Conservation (phyloP, 2,329 filamentous ascomycete species). For the Pseudonectria buxi region DNA sequence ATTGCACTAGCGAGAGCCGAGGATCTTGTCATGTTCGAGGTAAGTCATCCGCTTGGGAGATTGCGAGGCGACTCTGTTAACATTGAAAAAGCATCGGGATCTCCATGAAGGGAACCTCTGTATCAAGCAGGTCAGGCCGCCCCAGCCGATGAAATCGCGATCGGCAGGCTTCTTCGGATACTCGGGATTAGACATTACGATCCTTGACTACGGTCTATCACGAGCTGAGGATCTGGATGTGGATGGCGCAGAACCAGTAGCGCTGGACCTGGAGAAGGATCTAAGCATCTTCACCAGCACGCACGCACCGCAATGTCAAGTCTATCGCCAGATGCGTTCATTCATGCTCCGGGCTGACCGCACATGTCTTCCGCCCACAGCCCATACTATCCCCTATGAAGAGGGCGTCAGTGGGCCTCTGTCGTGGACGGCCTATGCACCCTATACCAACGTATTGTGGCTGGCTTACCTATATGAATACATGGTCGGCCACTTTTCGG, state of each 20-base stretch:
- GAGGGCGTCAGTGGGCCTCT: conserved; percentile 40
- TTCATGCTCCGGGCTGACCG: conserved; percentile 47
- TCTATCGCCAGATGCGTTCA: conserved; percentile 57
- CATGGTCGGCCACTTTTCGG: conserved; percentile 39
- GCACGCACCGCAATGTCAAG: conserved; percentile 52
- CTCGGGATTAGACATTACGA: conserved; percentile 57
- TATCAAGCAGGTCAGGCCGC: conserved; percentile 37
- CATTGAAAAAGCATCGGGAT: conserved; percentile 48
- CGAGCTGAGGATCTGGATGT: conserved; percentile 41
- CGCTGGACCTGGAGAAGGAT: conserved; percentile 54
- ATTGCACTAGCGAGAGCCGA: conserved; percentile 56
- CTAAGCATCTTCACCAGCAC: conserved; percentile 54
- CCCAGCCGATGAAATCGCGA: conserved; percentile 24
- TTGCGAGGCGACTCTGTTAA: conserved; percentile 4
- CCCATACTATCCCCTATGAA: conserved; percentile 42
- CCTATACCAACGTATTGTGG: conserved; percentile 62
- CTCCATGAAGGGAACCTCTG: conserved; percentile 61
- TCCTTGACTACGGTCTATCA: conserved; percentile 60
- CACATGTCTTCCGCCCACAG: conserved; percentile 40
- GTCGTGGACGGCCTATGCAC: conserved; percentile 47
- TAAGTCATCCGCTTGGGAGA: conserved; percentile 19
- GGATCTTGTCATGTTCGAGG: conserved; percentile 53
- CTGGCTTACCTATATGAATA: conserved; percentile 55
- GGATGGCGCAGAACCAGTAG: conserved; percentile 35
- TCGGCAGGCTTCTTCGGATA: conserved; percentile 43